These are phyloP conservation scores for Nannochloropsis gaditana DNA, from an alignment of 108 stramenopile genomes.

Conservation along the genomic window DNA sequence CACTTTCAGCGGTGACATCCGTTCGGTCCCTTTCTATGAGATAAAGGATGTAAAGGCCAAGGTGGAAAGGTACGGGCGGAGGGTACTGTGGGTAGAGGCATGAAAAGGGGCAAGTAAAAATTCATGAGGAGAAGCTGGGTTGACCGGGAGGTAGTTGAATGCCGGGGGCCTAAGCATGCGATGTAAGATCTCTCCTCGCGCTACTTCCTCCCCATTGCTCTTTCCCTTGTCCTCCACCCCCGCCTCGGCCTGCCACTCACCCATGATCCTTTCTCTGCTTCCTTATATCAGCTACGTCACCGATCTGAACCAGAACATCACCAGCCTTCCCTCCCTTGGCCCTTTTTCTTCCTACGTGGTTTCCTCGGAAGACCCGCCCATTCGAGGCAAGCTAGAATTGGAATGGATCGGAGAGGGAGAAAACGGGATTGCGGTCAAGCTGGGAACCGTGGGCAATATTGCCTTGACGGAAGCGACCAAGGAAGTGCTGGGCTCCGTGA, in stretches of 20 bases:
- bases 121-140: neutral
- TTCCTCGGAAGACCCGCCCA: constrained; percentile 48
- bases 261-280: too few species aligned
- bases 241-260: constrained; percentile 25
- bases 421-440: constrained; percentile 60
- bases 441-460: constrained; percentile 52
- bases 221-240: too few species aligned
- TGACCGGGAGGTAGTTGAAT: too few species aligned
- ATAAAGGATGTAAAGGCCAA: constrained; percentile 39
- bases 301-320: constrained; percentile 54
- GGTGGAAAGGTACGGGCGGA: constrained; percentile 22
- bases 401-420: constrained; percentile 55
- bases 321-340: constrained; percentile 53
- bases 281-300: constrained; percentile 43
- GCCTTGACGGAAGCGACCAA: constrained; percentile 53
- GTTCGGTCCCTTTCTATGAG: constrained; percentile 60
- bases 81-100: neutral
- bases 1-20: constrained; percentile 58
- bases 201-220: too few species aligned
- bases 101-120: neutral
- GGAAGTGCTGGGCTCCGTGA: constrained; percentile 38
- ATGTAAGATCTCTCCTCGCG: too few species aligned
- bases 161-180: too few species aligned
- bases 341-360: constrained; percentile 61
- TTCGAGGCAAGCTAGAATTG: constrained; percentile 54